Conservation (phyloP, 2,329 filamentous ascomycete species). For the Ophiocordyceps polyrhachis-furcata region DNA sequence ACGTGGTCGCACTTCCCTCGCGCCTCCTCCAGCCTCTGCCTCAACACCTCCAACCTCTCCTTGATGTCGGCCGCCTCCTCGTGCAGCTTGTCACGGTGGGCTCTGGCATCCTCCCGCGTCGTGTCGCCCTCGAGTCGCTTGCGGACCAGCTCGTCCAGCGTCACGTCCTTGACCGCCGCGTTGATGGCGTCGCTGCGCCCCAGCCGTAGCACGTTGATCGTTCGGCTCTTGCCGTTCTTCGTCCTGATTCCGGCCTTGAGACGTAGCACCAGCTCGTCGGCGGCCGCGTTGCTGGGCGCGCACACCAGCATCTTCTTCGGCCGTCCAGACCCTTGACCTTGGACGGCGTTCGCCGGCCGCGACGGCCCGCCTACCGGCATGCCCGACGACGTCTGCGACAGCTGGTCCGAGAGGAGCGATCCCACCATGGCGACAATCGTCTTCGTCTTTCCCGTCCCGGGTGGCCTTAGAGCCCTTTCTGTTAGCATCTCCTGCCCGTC, state of each 20-base stretch:
- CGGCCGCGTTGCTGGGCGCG: constrained; percentile 94
- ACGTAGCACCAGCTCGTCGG: constrained; percentile 87
- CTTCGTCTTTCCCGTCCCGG: constrained; percentile 95
- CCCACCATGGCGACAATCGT: constrained; percentile 95
- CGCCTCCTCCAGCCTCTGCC: constrained; percentile 51
- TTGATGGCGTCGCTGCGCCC: constrained; percentile 90
- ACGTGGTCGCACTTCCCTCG: constrained; percentile 33
- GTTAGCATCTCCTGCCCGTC: constrained; percentile 9
- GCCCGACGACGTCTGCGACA: constrained; percentile 14
- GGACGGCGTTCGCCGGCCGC: constrained; percentile 8
- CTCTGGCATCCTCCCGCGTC: constrained; percentile 36
- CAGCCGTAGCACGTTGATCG: constrained; percentile 74
- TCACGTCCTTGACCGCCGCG: constrained; percentile 71
- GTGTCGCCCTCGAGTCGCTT: constrained; percentile 44
- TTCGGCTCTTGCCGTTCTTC: constrained; percentile 48
- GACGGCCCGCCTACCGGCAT: constrained; percentile 13
- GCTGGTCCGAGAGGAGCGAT: constrained; percentile 36
- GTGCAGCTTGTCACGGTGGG: constrained; percentile 39
- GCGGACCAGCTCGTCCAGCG: constrained; percentile 79
- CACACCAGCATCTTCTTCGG: constrained; percentile 83
- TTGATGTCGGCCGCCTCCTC: constrained; percentile 55
- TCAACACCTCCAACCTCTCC: constrained; percentile 50
- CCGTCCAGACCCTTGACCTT: constrained; percentile 10
- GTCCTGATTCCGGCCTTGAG: constrained; percentile 77
- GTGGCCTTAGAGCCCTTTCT: constrained; percentile 37